phyloP scores from a whole-genome alignment of 345 rosid species.

The Carallia pectinifolia region DNA sequence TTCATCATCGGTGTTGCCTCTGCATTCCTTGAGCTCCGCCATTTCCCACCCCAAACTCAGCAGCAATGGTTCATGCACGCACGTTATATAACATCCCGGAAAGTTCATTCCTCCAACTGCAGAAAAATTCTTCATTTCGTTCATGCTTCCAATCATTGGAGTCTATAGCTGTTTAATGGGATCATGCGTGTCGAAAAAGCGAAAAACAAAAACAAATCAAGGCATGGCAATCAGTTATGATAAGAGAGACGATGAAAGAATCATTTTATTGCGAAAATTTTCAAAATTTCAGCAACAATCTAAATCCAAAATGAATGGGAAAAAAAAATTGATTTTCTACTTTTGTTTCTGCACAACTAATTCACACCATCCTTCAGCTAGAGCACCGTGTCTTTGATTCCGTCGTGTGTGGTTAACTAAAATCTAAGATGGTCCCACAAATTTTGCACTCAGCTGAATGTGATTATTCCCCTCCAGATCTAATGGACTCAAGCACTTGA shows the following conservation, averaged over 20 bases:
- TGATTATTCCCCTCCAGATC: constrained; percentile 52
- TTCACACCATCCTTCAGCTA: constrained; percentile 27
- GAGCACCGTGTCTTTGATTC: constrained; percentile 7
- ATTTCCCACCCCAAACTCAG: no score
- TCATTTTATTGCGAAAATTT: constrained; percentile 42
- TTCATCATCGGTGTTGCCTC: no score
- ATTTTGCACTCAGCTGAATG: constrained; percentile 26
- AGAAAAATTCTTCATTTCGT: no score
- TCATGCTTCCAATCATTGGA: no score
- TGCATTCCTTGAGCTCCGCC: no score
- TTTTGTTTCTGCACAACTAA: constrained; percentile 30
- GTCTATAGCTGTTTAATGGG: no score
- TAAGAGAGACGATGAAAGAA: constrained; percentile 26
- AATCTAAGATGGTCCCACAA: constrained; percentile 14
- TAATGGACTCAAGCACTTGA: constrained; percentile 93
- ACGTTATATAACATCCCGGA: no score
- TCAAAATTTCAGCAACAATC: constrained; percentile 29
- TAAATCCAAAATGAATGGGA: constrained; percentile 38
- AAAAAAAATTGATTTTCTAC: constrained; percentile 37
- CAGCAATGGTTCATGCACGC: no score
- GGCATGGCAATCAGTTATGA: not conserved
- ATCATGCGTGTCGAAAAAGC: not conserved
- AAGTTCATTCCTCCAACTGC: no score
- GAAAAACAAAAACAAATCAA: no score
- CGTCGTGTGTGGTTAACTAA: constrained; percentile 10